Base-by-base conservation (phyloP, 352 stramenopile species). In the Pythium scleroteichum region DNA sequence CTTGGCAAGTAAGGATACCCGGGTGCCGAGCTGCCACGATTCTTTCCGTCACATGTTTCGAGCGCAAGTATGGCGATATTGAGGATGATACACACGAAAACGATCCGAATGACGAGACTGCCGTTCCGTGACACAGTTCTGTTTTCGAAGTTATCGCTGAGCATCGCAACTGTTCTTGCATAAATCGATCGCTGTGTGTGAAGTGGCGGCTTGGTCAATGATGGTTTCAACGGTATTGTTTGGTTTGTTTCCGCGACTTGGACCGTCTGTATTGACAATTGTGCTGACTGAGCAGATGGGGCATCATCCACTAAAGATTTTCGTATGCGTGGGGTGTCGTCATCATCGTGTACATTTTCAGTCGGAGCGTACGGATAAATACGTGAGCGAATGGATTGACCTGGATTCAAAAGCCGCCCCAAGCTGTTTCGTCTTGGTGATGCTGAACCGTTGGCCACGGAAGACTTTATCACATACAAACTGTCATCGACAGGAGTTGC, bases 21-120 rank as follows among this genome's bases (percentile, higher is more conserved):
- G 6, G 84, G 84, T n/a, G 82, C 68, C 1, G 79, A 75, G 6
- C 75, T 79, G 14, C 55, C 65, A 35, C 72, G 58, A 53, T 88
- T 86, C 12, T 71, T 67, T 0, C 84, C 84, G 44, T 91, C 81
- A 27, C 77, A 89, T 6, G 81, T 91, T 60, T 87, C 65, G 6
- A 83, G 66, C 9, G 79, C 76, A n/a, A 91, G 66, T 13, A 71
- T 45, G 1, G 40, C 52, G 40, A 79, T 77, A 38, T 77, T 83
- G 14, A 85, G 4, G 14, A 88, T 50, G 47, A 91, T 88, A 35
- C 73, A 65, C 27, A 82, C 39, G 54, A 87, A 88, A 7, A 84
- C 67, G 3, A 72, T n/a, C 12, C 68, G 62, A 22, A 87, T 68
- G 5, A 84, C 63, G 4, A 78, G 59, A 39, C 68, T 69, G 0